Evolutionary conservation across 768 basidiomycete genomes (phyloP), one percentile per base, ranked within the genome.

Genomic region (Sporobolomyces pararoseus): DNA sequence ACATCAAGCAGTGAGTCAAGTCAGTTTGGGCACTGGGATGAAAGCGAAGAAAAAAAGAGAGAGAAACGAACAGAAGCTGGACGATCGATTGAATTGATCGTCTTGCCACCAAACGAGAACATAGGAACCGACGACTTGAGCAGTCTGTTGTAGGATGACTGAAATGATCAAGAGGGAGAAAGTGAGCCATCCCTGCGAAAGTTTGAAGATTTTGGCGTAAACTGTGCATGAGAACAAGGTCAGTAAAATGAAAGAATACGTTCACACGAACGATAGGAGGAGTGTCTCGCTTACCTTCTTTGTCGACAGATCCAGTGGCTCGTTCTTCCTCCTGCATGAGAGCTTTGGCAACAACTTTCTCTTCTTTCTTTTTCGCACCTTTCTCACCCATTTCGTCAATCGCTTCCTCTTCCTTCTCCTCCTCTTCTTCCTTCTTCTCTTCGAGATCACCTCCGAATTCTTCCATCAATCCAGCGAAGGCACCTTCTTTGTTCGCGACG

Each of bases 81-180:
- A 80, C 9, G 87, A 72, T 66, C 81, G 81, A 23, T 81, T 79
- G 83, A 85, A 91, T 76, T 86, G 82, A 57, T 78, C 73, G 74
- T 89, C 87, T 77, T 90, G 85, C 90, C 91, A 94, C 81, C 88
- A 94, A 1, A 91, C 87, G 64, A 94, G 83, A 87, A 88, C 86
- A 77, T 76, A 79, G 0, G 86, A 85, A 12, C 86, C 85, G 81
- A 95, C 81, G 23, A 91, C 85, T 21, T 82, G 84, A 13, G 87
- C 82, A 9, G 82, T 87, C 79, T 96, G 91, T 72, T 88, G 81
- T 34, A 91, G 75, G 7, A 83, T 80, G 58, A 91, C 71, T 9
- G 88, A 83, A 3, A 86, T 50, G 7, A 89, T 27, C 49, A 95
- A 77, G 25, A 88, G 62, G 0, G 92, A 90, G 1, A 92, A 71